These are phyloP conservation scores for Myrica gale DNA, from an alignment of 306 rosid genomes.

Conservation along the genomic window DNA sequence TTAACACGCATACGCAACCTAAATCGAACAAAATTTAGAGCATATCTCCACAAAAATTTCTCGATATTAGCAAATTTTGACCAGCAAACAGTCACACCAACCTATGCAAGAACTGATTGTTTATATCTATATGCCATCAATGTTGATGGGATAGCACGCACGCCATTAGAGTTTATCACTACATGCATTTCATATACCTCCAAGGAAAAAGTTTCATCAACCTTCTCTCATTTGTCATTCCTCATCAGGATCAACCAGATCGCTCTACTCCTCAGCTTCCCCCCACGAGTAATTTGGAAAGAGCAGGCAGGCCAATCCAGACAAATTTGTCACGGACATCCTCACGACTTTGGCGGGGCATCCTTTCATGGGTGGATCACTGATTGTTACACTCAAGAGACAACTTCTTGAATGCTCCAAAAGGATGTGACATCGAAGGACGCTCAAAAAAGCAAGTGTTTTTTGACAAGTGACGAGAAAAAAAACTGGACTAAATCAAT, in stretches of 20 bases:
- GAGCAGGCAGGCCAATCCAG: neutral
- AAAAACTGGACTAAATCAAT: conserved; percentile 22
- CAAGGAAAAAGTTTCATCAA: neutral
- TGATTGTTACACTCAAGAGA: neutral
- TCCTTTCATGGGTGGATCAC: neutral
- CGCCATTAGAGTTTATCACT: neutral
- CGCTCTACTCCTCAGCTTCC: neutral
- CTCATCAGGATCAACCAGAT: neutral
- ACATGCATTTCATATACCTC: neutral
- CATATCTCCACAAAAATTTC: too few species aligned
- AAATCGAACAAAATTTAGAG: too few species aligned
- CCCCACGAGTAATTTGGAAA: neutral
- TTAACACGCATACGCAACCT: too few species aligned
- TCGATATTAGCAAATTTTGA: too few species aligned
- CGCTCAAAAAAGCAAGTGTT: neutral
- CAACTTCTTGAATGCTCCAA: neutral
- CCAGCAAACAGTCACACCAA: too few species aligned
- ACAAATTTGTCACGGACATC: neutral
- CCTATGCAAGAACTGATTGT: too few species aligned
- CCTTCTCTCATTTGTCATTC: neutral
- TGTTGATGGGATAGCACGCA: neutral
- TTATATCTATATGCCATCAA: too few species aligned
- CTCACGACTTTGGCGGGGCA: neutral
- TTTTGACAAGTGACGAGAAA: conserved; percentile 3
- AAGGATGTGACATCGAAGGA: neutral